Percentiles rank a stretch among this genome's conserved stretches.
Conservation (phyloP, 1,284 basidiomycete genomes). For the Tylopilus sp. region DNA sequence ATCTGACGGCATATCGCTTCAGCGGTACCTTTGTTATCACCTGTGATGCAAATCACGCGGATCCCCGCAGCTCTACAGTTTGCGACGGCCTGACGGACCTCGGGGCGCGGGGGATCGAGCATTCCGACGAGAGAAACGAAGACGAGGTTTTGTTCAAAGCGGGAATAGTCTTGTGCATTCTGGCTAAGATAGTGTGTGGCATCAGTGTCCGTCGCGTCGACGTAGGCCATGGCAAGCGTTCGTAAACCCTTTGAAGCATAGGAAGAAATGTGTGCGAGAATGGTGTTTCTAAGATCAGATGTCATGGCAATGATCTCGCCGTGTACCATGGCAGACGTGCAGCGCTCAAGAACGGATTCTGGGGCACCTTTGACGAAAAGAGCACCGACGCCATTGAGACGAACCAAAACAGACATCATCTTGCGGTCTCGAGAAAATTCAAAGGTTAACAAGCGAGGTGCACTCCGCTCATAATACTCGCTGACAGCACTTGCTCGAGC, state of each 20-base stretch:
- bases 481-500: conserved; percentile 81
- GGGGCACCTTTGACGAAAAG: conserved; percentile 95
- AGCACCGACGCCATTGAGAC: conserved; percentile 54
- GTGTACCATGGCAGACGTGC: conserved; percentile 69
- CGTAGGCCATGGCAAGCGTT: conserved; percentile 88
- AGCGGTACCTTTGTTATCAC: conserved; percentile 97
- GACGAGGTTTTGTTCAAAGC: conserved; percentile 87
- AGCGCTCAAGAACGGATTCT: conserved; percentile 90
- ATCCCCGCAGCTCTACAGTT: conserved; percentile 94
- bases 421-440: conserved; percentile 98
- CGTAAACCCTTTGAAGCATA: conserved; percentile 86
- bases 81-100: conserved; percentile 83
- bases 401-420: conserved; percentile 95
- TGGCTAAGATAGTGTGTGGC: conserved; percentile 77
- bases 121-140: conserved; percentile 97
- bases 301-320: conserved; percentile 66
- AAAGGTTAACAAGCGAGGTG: conserved; percentile 85
- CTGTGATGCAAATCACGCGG: conserved; percentile 95
- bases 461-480: conserved; percentile 71
- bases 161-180: conserved; percentile 75
- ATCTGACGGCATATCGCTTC: conserved; percentile 97
- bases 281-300: conserved; percentile 52
- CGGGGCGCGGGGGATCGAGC: conserved; percentile 96
- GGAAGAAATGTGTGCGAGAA: conserved; percentile 63
- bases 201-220: conserved; percentile 75